These are phyloP conservation scores for Hydnum rufescens DNA, from an alignment of 768 basidiomycete genomes.

Conservation along the genomic window DNA sequence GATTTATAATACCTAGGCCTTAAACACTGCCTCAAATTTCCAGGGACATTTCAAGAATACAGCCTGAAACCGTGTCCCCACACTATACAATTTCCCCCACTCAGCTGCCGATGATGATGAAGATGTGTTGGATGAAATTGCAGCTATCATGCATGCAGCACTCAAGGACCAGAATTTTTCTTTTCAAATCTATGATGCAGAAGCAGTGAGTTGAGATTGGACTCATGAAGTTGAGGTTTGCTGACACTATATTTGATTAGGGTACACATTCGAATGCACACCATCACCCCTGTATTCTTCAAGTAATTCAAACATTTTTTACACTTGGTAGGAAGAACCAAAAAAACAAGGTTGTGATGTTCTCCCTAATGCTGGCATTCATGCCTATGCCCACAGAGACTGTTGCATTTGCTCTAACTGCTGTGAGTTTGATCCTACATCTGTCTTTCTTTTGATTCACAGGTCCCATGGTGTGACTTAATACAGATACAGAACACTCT, in stretches of 20 bases:
- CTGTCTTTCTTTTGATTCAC: background rate
- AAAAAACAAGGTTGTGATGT: background rate
- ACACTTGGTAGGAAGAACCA: background rate
- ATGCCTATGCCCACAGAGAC: background rate
- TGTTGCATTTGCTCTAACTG: background rate
- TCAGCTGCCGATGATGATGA: background rate
- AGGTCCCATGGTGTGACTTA: no score
- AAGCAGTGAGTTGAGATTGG: background rate
- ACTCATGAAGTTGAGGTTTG: no score
- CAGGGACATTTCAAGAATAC: background rate
- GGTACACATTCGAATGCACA: no score
- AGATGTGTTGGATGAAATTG: background rate
- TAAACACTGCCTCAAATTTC: background rate
- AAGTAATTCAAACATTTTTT: background rate
- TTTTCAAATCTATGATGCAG: background rate
- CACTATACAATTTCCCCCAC: background rate
- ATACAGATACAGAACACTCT: no score
- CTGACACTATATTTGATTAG: no score
- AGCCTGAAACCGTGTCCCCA: background rate
- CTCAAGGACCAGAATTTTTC: background rate
- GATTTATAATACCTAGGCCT: background rate
- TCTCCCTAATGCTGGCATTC: background rate
- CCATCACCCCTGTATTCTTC: background rate
- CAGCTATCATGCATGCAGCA: background rate
- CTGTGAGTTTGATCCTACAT: background rate